Evolutionary conservation across 805 yeast genomes (phyloP), one percentile per base, ranked within the genome.

Genomic region (Yamadazyma scolyti): DNA sequence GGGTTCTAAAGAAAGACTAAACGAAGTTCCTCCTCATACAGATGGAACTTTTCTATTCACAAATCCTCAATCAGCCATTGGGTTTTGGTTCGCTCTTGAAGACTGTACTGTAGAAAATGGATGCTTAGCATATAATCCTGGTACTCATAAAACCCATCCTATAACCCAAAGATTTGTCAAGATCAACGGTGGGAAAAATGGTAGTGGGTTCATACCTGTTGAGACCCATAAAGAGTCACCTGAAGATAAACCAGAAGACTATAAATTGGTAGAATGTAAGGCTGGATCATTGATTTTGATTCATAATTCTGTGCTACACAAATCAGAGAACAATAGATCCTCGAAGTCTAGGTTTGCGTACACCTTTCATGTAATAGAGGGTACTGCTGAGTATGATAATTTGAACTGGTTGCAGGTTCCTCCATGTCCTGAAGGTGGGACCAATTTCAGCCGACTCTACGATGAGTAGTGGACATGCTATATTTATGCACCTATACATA

Each of bases 21-120:
- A 65, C 36, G 79, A 75, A 22, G 94, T 84, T 1, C 90, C 90
- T 3, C 62, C 82, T 1, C 94, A 84, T 46, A 82, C 79, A 32
- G 94, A 84, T 50, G 87, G 77, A 2, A 76, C 77, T 2, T 84
- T 84, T 43, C 61, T 84, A 16, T 83, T 66, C 53, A 83, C 93
- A 0, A 61, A 75, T 11, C 94, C 94, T 3, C 78, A 72, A 30
- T 59, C 75, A 2, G 86, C 88, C 1, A 52, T 82, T 23, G 94
- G 94, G 2, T 84, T 80, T 50, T 83, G 94, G 94, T 75, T 77
- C 48, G 89, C 93, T 0, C 55, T 83, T 40, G 87, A 84, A 44
- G 83, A 81, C 44, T 83, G 93, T 50, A 77, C 80, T 1, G 35
- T 50, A 2, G 58, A 56, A 4, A 83, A 83, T 52, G 93, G 94